phyloP scores from a whole-genome alignment of 345 rosid genomes.

The Citrus medica region DNA sequence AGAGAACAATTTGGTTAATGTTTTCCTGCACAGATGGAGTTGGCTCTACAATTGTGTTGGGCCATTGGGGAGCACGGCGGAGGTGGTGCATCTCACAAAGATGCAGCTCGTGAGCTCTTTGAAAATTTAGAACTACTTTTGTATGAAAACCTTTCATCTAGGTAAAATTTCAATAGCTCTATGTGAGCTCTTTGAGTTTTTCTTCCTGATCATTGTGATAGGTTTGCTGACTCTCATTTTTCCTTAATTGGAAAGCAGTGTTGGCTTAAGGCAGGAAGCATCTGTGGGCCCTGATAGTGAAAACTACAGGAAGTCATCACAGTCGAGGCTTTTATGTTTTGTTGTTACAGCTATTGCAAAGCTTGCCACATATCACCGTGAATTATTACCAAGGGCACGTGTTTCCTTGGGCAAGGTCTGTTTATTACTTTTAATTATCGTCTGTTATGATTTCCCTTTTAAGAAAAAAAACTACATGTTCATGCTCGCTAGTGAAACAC shows the following conservation, averaged over 20 bases:
- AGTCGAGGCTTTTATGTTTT: conserved; percentile 90
- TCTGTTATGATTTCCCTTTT: neutral
- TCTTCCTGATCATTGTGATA: neutral
- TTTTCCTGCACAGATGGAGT: conserved; percentile 49
- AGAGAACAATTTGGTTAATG: neutral
- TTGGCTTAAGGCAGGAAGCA: conserved; percentile 72
- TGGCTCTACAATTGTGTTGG: conserved; percentile 96
- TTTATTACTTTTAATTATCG: conserved; percentile 3
- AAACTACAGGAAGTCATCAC: conserved; percentile 52
- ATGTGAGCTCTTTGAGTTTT: neutral
- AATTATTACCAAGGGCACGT: conserved; percentile 86
- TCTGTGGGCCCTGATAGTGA: conserved; percentile 31
- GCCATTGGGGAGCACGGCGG: conserved; percentile 98
- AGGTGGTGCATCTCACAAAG: conserved; percentile 81
- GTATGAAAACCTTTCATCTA: conserved; percentile 87
- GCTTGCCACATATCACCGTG: conserved; percentile 83
- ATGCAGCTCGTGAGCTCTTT: conserved; percentile 94
- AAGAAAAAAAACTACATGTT: neutral
- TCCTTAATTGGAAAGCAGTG: conserved; percentile 49
- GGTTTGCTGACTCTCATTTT: conserved; percentile 2
- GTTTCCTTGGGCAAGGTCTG: conserved; percentile 94
- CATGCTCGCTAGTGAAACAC: neutral
- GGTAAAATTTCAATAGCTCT: conserved; percentile 37
- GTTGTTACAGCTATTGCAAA: conserved; percentile 91
- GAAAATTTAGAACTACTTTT: conserved; percentile 90